Percentiles rank a stretch among this genome's conserved stretches.
These are phyloP conservation scores for Trichoderma breve DNA, from an alignment of 2,329 filamentous ascomycete genomes.

Conservation along the genomic window DNA sequence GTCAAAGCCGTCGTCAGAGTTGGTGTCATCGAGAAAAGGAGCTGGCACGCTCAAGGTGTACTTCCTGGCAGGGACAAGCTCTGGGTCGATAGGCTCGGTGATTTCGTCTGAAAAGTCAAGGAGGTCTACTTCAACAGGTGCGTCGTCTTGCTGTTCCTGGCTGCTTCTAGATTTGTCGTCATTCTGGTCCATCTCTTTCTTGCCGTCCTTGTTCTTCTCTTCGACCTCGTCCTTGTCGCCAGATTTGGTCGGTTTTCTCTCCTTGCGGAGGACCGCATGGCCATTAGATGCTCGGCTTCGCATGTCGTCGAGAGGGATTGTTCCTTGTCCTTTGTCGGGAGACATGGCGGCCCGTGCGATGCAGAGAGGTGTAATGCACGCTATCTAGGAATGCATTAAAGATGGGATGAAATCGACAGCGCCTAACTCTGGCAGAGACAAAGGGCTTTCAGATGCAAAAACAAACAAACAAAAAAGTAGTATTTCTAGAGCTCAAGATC, in stretches of 20 bases:
- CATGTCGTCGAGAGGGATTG: slow-evolving; percentile 22
- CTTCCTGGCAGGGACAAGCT: slow-evolving; percentile 2
- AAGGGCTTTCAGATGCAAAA: background rate
- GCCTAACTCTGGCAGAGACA: background rate
- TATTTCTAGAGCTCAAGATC: background rate
- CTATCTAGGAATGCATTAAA: background rate
- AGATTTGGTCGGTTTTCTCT: slow-evolving; percentile 15
- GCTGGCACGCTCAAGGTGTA: slow-evolving; percentile 4
- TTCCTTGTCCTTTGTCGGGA: slow-evolving; percentile 19
- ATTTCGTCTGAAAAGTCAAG: slow-evolving; percentile 15
- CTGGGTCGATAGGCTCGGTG: slow-evolving; percentile 1
- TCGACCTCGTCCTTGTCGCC: background rate
- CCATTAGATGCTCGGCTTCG: slow-evolving; percentile 22
- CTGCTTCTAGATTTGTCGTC: background rate
- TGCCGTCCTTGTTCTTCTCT: background rate
- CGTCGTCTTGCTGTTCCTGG: background rate
- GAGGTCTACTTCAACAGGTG: slow-evolving; percentile 8
- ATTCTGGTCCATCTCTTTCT: background rate
- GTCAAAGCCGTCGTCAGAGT: slow-evolving; percentile 19
- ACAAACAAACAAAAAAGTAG: background rate
- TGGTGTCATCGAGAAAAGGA: background rate
- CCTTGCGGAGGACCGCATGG: slow-evolving; percentile 20
- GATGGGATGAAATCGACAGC: background rate
- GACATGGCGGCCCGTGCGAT: slow-evolving; percentile 19
- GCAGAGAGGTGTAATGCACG: background rate